Evolutionary conservation across 768 basidiomycete genomes (phyloP), one percentile per base, ranked within the genome.

Genomic region (Krasilnikovozyma curviuscula): DNA sequence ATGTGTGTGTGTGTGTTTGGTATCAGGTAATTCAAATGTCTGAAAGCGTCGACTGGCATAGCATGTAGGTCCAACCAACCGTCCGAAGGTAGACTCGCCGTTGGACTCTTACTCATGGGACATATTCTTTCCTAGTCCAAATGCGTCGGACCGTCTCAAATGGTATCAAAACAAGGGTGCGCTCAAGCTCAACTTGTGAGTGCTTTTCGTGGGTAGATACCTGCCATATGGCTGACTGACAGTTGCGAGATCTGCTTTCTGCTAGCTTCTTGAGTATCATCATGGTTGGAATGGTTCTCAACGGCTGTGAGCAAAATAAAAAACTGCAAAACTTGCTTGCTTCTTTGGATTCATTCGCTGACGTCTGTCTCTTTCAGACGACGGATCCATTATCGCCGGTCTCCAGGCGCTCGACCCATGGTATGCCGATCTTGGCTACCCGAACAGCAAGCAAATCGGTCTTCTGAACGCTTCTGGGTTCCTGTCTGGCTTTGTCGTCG

Each of bases 151-250:
- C 39, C 44, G 52, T 18, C 46, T 57, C 21, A 58, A 58, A 46
- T 64, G 65, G 63, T 53, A 61, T 40, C 34, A 64, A 37, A 62
- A 66, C 56, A 61, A 57, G 49, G 65, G 65, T 9, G 45, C 53
- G 2, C 55, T 66, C 44, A 62, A 66, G 59, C 61, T 66, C 52
- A 64, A 66, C 58, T 66, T 61, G 64, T 65, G 42, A 55, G 62
- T 57, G 7, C 9, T 12, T n/a, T 12, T n/a, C 8, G 3, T 25
- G 13, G 1, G 23, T 31, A 32, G 14, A 8, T n/a, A 3, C 28
- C 29, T 23, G 27, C 40, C 7, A 14, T 13, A 35, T 44, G 27
- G 18, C 30, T n/a, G 21, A 3, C 16, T n/a, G 28, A 3, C 40
- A 18, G 23, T 13, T 29, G 9, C 23, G 14, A 14, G 23, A 5